Evolutionary conservation across 169 alveolate species (phyloP), one percentile per base, ranked within the genome.

Genomic region (Eimeria falciformis): DNA sequence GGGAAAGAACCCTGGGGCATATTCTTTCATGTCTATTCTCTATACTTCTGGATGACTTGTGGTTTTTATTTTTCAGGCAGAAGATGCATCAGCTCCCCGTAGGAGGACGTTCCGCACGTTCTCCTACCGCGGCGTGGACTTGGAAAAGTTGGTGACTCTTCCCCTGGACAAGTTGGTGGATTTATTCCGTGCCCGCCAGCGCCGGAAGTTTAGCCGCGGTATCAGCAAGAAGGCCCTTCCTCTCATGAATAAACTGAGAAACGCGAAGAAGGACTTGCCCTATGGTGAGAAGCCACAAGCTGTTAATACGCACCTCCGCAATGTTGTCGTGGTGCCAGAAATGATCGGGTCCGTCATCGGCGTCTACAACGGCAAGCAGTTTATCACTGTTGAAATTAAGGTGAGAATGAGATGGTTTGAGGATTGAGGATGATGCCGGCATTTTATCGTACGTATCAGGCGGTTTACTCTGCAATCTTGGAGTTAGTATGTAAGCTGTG

Each of bases 311-410:
- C 99, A 98, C 94, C 93, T 99, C 93, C 95, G 96, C 94, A 97
- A 98, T 96, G 96, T 97, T 96, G 97, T 98, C 21, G 97, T 98
- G 40, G 96, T 98, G 71, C 99, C 99, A 33, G 99, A 98, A 91
- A 97, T 98, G 99, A 98, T 98, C 78, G 99, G 99, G 47, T 98
- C 99, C 65, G 97, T 98, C 68, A 99, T 98, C 71, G 99, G 98
- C 78, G 99, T 98, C 84, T 98, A 99, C 99, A 97, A 98, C 93
- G 99, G 99, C 77, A 98, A 98, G 96, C 98, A 97, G 93, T 99
- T 96, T 96, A 97, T 97, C 95, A 97, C 98, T 87, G 99, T 99
- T 81, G 99, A 99, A 96, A 97, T 99, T 93, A 99, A 98, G 95
- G 96, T 94, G 55, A 65, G 95, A 14, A 43, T 21, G 40, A 33